Base-by-base conservation (phyloP, 257 asterid genomes). In the Eustoma russellianum region DNA sequence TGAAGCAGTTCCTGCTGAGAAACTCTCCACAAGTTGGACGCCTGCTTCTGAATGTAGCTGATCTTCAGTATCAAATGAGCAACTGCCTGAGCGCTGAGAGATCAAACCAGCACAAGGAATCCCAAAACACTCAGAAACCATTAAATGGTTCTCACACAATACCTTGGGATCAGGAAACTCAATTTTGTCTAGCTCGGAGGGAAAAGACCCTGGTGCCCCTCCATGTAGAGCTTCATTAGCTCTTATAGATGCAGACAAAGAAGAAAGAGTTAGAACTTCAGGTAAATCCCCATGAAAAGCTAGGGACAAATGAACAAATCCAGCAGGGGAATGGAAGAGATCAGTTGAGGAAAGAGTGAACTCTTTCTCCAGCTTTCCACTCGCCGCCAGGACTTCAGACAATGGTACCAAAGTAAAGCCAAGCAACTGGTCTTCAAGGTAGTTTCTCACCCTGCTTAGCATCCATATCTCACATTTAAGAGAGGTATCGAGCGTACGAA, bases 261-360 rank as follows among this genome's bases (percentile, higher is more conserved):
- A 70, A n/a, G 94, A 76, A 55, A 83, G 73, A 7, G 74, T 75
- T 47, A 85, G 50, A 19, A 92, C 94, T 6, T 92, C 99, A 2
- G 98, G 98, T 7, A 66, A 76, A 9, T 74, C 54, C 56, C 95
- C 99, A 4, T 57, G 50, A 33, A 82, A 92, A 2, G 86, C 66
- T 46, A 92, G 73, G 0, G 98, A 84, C 52, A 92, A 45, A 68
- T 83, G 88, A 10, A 88, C 98, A 60, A 79, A 92, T 17, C 98
- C 98, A 1, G 98, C 97, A 2, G 98, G 98, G 5, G 98, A 88
- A 82, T 92, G 94, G 85, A 92, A 92, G 6, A 92, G 85, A 76
- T 92, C 98, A 2, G 95, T 85, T 0, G 98, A 86, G 19, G 96
- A 84, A 18, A 92, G 95, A 38, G 98, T 76, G 41, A 85, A 87